These are phyloP conservation scores for Pseudognaphalium luteoalbum DNA, from an alignment of 129 eudicot genomes.

Conservation along the genomic window DNA sequence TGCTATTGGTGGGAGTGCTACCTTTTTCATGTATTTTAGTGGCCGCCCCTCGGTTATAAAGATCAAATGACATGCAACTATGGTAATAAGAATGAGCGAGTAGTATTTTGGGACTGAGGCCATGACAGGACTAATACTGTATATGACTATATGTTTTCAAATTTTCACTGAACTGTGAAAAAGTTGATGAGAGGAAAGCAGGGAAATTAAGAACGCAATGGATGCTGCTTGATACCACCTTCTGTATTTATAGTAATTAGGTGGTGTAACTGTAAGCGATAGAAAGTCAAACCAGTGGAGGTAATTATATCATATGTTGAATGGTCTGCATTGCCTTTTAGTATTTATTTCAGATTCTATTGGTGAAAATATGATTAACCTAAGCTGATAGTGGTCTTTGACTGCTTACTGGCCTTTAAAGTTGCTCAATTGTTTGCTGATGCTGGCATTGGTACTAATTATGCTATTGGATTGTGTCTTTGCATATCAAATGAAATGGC, in stretches of 20 bases:
- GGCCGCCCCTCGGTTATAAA: conserved; percentile 38
- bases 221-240: conserved; percentile 22
- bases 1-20: background rate
- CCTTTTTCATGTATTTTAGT: conserved; percentile 25
- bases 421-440: conserved; percentile 28
- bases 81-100: conserved; percentile 24
- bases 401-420: conserved; percentile 26
- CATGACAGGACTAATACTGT: conserved; percentile 28
- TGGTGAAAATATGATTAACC: background rate
- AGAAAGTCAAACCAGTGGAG: conserved; percentile 13
- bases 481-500: conserved; percentile 9
- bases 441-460: conserved; percentile 15
- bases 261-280: background rate
- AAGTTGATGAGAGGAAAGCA: background rate
- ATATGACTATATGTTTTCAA: conserved; percentile 17
- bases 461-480: conserved; percentile 15
- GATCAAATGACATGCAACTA: conserved; percentile 23
- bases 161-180: conserved; percentile 15
- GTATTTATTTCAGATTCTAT: background rate
- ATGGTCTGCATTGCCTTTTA: conserved; percentile 13
- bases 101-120: conserved; percentile 22
- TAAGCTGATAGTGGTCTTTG: conserved; percentile 28
- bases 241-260: conserved; percentile 49
- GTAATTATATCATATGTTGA: conserved; percentile 11
- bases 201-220: background rate